These are phyloP conservation scores for Globisporangium splendens DNA, from an alignment of 352 stramenopile genomes.

Conservation along the genomic window DNA sequence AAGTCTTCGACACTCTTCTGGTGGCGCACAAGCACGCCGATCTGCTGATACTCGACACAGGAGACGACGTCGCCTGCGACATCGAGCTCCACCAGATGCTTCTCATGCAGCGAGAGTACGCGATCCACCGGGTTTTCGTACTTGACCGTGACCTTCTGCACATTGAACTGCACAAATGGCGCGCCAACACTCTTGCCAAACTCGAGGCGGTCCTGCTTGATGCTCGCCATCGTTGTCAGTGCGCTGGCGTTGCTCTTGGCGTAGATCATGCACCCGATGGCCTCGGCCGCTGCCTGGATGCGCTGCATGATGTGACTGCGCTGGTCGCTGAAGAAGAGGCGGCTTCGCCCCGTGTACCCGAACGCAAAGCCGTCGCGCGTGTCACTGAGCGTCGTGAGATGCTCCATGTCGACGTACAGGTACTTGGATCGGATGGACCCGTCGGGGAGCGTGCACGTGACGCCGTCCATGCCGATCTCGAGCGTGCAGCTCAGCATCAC, in stretches of 20 bases:
- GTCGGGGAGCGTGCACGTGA: slow-evolving; percentile 38
- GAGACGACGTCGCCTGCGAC: slow-evolving; percentile 43
- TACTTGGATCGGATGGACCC: slow-evolving; percentile 67
- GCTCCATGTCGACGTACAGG: slow-evolving; percentile 77
- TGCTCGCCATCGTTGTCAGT: slow-evolving; percentile 27
- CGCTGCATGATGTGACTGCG: slow-evolving; percentile 44
- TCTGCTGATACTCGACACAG: slow-evolving; percentile 56
- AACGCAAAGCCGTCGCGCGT: slow-evolving; percentile 60
- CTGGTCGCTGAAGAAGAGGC: slow-evolving; percentile 69
- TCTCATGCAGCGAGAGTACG: slow-evolving; percentile 66
- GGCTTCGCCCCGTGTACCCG: slow-evolving; percentile 60
- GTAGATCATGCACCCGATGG: slow-evolving; percentile 56
- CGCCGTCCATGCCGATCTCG: slow-evolving; percentile 56
- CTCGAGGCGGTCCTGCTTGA: slow-evolving; percentile 41
- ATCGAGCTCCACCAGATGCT: slow-evolving; percentile 68
- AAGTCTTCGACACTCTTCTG: slow-evolving; percentile 46
- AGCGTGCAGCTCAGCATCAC: slow-evolving; percentile 39
- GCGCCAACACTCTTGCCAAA: slow-evolving; percentile 48
- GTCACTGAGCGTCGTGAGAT: slow-evolving; percentile 54
- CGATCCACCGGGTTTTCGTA: slow-evolving; percentile 43
- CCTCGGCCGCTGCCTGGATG: slow-evolving; percentile 54
- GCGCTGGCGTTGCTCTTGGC: slow-evolving; percentile 15
- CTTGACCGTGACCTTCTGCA: slow-evolving; percentile 69
- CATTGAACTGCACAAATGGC: slow-evolving; percentile 67
- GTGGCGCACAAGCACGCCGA: slow-evolving; percentile 69